These are phyloP conservation scores for Eucalyptus cloeziana DNA, from an alignment of 345 rosid genomes.

Conservation along the genomic window DNA sequence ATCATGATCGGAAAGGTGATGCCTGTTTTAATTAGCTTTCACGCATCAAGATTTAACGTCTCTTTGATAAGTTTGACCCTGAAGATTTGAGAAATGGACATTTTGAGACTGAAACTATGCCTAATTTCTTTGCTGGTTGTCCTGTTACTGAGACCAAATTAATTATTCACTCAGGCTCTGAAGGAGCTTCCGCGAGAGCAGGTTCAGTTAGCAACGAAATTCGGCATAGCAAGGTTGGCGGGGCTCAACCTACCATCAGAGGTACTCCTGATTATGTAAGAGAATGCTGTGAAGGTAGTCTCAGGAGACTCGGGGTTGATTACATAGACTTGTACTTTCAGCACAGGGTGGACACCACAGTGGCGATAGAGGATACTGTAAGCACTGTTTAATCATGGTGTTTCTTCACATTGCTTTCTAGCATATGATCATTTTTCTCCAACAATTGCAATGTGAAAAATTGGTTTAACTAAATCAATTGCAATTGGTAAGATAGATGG, in stretches of 20 bases:
- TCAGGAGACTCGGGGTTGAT: slow-evolving; percentile 39
- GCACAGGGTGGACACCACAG: slow-evolving; percentile 35
- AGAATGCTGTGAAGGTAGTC: slow-evolving; percentile 43
- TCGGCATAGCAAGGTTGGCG: slow-evolving; percentile 14
- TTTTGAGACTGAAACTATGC: background rate
- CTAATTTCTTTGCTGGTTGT: background rate
- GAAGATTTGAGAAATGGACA: background rate
- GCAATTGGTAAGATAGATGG: slow-evolving; percentile 15
- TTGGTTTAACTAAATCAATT: background rate
- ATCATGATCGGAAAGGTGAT: slow-evolving; percentile 35
- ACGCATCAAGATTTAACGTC: background rate
- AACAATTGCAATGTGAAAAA: too few relatives aligned
- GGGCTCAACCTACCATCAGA: background rate
- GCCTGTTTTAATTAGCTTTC: background rate
- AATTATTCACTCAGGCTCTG: slow-evolving; percentile 11
- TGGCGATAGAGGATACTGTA: slow-evolving; percentile 49
- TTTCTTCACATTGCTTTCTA: background rate
- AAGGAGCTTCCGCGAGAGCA: slow-evolving; percentile 44
- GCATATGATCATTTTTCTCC: background rate
- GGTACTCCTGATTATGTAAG: slow-evolving; percentile 43
- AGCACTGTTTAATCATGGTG: background rate
- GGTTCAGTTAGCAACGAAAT: slow-evolving; percentile 46
- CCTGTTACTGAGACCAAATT: background rate
- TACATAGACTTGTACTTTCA: slow-evolving; percentile 47
- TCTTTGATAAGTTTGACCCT: background rate